A percentile compares a stretch with the other conserved stretches of the same genome.
Conservation (phyloP, 2,329 filamentous ascomycete genomes). For the Microcera coccophila region DNA sequence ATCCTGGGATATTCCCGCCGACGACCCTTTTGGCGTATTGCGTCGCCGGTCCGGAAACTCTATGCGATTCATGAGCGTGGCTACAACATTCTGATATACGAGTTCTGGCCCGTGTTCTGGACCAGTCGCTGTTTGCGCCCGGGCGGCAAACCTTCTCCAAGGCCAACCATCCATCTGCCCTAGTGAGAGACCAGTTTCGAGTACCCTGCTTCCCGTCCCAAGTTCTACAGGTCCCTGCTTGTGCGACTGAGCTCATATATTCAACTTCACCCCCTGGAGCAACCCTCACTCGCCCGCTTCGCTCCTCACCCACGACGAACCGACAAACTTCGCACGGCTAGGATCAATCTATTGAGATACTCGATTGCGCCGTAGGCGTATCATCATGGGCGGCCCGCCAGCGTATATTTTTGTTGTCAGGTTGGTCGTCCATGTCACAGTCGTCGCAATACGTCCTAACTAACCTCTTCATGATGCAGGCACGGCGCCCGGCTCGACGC, state of each 20-base stretch:
- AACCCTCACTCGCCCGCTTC: background rate
- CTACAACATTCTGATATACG: background rate
- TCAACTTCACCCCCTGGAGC: background rate
- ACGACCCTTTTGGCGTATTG: background rate
- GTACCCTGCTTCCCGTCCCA: background rate
- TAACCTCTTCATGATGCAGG: conserved; percentile 40
- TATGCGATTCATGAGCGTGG: background rate
- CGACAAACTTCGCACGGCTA: no score
- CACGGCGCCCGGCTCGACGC: conserved; percentile 93
- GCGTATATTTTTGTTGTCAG: conserved; percentile 45
- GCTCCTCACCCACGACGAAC: no score
- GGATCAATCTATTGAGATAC: background rate
- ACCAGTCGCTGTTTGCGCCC: conserved; percentile 6
- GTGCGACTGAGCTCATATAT: background rate
- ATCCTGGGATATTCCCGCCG: background rate
- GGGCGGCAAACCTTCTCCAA: background rate
- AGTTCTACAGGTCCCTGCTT: background rate
- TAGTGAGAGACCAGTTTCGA: no score
- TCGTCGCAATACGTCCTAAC: conserved; percentile 5
- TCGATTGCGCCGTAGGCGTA: background rate
- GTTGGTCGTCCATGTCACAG: conserved; percentile 16
- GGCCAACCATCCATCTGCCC: conserved; percentile 5
- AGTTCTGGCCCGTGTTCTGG: background rate
- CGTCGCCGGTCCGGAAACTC: background rate
- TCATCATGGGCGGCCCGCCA: conserved; percentile 40